Evolutionary conservation across 768 basidiomycete species (phyloP).

Genomic region (Leccinum truebloodii): DNA sequence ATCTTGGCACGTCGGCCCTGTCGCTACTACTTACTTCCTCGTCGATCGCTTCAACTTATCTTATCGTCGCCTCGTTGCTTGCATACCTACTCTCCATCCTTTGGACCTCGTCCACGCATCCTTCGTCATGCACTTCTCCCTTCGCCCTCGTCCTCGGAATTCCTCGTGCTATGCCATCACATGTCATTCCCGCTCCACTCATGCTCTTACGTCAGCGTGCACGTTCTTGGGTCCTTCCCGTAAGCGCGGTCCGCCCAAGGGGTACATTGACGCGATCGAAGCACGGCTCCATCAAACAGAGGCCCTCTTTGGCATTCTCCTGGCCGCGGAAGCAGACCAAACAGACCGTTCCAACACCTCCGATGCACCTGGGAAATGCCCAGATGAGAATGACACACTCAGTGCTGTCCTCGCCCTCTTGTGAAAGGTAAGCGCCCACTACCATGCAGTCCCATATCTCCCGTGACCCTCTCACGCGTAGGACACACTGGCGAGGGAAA

Average conservation of each 20-base stretch:
- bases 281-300: slow-evolving; percentile 92
- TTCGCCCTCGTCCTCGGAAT: slow-evolving; percentile 8
- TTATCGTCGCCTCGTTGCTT: slow-evolving; percentile 1
- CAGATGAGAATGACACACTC: slow-evolving; percentile 19
- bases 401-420: slow-evolving; percentile 48
- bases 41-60: slow-evolving; percentile 10
- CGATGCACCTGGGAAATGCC: slow-evolving; percentile 32
- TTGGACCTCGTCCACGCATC: slow-evolving; percentile 10
- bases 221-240: slow-evolving; percentile 58
- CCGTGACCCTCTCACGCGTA: slow-evolving; percentile 31
- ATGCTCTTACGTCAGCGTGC: slow-evolving; percentile 48
- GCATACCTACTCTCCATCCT: not conserved
- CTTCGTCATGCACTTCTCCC: slow-evolving; percentile 6
- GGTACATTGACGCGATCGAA: slow-evolving; percentile 94
- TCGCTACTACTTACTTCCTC: not conserved
- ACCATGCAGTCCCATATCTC: not conserved
- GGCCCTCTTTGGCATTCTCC: slow-evolving; percentile 80
- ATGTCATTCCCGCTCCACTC: not conserved
- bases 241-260: slow-evolving; percentile 72
- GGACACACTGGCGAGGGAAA: slow-evolving; percentile 80
- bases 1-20: slow-evolving; percentile 1
- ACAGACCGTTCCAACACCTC: slow-evolving; percentile 26
- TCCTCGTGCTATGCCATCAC: no score
- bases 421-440: slow-evolving; percentile 42
- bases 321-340: slow-evolving; percentile 44